Conservation (phyloP, 768 basidiomycete species). For the Suillus alpinus region DNA sequence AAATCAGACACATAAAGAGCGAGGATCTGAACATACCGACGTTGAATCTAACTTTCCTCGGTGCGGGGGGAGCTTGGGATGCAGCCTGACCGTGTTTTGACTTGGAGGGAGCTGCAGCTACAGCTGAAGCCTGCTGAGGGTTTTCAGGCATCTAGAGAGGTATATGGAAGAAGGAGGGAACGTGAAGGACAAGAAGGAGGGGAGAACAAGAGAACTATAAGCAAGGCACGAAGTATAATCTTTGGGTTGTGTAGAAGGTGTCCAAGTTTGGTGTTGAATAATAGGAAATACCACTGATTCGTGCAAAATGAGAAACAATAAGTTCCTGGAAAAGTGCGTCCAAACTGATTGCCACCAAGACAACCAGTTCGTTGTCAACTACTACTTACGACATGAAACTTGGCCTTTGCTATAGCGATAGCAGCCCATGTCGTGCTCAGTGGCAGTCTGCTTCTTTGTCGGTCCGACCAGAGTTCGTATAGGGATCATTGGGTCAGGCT, state of each 20-base stretch:
- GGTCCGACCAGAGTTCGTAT: not conserved
- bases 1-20: not conserved
- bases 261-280: not conserved
- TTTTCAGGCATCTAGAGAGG: slow-evolving; percentile 26
- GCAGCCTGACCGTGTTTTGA: slow-evolving; percentile 47
- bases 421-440: not conserved
- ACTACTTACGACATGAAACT: not conserved
- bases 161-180: not conserved
- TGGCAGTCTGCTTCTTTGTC: not conserved
- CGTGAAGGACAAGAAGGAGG: not conserved
- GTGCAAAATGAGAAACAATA: slow-evolving; percentile 1
- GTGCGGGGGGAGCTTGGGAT: slow-evolving; percentile 50
- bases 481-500: no score
- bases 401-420: not conserved
- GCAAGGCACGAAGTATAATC: not conserved
- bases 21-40: slow-evolving; percentile 51
- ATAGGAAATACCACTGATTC: not conserved
- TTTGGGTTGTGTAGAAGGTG: not conserved
- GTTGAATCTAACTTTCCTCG: slow-evolving; percentile 86
- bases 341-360: slow-evolving; percentile 2
- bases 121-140: slow-evolving; percentile 12
- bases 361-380: slow-evolving; percentile 2
- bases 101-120: slow-evolving; percentile 24
- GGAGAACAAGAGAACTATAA: slow-evolving; percentile 3
- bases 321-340: not conserved